A percentile compares a stretch with the other conserved stretches of the same genome.
Evolutionary conservation across 2,329 filamentous ascomycete species (phyloP).

Genomic region (Septoria linicola): DNA sequence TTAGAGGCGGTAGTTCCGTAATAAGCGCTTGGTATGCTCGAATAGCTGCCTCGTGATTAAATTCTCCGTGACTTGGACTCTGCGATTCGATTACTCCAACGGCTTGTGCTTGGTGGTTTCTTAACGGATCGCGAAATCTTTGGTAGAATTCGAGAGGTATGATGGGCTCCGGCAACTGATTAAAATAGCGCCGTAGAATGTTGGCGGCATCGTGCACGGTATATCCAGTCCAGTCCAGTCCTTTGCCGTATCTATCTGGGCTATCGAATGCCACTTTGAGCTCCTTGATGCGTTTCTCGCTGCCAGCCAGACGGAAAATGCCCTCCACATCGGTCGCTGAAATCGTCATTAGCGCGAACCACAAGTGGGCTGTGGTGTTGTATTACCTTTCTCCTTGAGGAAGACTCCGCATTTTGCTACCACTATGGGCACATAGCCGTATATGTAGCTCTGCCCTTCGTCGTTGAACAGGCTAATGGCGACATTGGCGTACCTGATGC

Average conservation of each 20-base stretch:
- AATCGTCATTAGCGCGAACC: conserved; percentile 29
- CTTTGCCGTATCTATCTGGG: conserved; percentile 92
- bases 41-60: conserved; percentile 75
- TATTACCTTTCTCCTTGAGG: conserved; percentile 90
- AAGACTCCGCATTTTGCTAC: conserved; percentile 98
- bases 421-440: conserved; percentile 96
- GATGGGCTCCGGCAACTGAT: conserved; percentile 93
- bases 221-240: conserved; percentile 93
- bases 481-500: conserved; percentile 96
- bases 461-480: conserved; percentile 95
- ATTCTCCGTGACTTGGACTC: conserved; percentile 69
- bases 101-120: conserved; percentile 66
- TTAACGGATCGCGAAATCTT: conserved; percentile 80
- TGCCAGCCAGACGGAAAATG: conserved; percentile 93
- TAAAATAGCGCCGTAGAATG: conserved; percentile 90
- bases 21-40: conserved; percentile 83
- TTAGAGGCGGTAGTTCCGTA: conserved; percentile 86
- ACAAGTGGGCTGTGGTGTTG: not conserved
- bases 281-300: conserved; percentile 97
- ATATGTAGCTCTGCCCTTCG: conserved; percentile 91
- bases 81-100: conserved; percentile 63
- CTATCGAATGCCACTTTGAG: conserved; percentile 89
- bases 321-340: conserved; percentile 90
- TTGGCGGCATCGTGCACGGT: conserved; percentile 98
- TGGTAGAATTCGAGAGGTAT: conserved; percentile 93